Evolutionary conservation across 148 eudicot genomes (phyloP).

Genomic region (Rhododendron griersonianum): DNA sequence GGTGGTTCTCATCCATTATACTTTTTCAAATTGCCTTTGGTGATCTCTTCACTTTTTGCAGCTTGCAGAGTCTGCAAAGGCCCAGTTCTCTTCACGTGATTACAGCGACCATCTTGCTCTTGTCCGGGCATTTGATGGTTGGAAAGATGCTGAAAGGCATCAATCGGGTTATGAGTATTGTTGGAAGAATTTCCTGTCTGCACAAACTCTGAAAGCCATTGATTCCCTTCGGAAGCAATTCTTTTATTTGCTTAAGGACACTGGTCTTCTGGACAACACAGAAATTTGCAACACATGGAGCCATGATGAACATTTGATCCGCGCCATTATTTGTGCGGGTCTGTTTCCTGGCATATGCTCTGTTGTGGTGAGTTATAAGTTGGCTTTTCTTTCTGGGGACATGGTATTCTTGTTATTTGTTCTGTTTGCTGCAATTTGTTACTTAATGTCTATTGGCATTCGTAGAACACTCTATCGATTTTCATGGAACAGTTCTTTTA

Average conservation of each 20-base stretch:
- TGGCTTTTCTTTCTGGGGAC: neutral
- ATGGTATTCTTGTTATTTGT: neutral
- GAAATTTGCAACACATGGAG: constrained; percentile 73
- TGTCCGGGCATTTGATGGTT: constrained; percentile 86
- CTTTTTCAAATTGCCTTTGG: neutral
- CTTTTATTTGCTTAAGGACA: constrained; percentile 60
- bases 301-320: constrained; percentile 73
- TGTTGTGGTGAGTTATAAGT: constrained; percentile 66
- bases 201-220: constrained; percentile 82
- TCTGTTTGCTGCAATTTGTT: neutral
- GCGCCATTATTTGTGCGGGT: constrained; percentile 81
- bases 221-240: constrained; percentile 91
- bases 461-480: neutral
- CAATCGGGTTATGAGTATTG: constrained; percentile 87
- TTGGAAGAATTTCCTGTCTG: constrained; percentile 89
- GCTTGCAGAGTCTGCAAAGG: constrained; percentile 95
- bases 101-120: constrained; percentile 96
- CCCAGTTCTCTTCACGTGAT: constrained; percentile 81
- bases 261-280: constrained; percentile 60
- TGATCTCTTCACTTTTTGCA: constrained; percentile 28
- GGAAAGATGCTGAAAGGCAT: constrained; percentile 83
- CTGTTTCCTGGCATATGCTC: constrained; percentile 90
- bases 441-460: neutral
- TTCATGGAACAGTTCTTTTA: neutral
- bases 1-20: neutral